Evolutionary conservation across 768 basidiomycete species (phyloP).

Genomic region (Lentinula edodes): DNA sequence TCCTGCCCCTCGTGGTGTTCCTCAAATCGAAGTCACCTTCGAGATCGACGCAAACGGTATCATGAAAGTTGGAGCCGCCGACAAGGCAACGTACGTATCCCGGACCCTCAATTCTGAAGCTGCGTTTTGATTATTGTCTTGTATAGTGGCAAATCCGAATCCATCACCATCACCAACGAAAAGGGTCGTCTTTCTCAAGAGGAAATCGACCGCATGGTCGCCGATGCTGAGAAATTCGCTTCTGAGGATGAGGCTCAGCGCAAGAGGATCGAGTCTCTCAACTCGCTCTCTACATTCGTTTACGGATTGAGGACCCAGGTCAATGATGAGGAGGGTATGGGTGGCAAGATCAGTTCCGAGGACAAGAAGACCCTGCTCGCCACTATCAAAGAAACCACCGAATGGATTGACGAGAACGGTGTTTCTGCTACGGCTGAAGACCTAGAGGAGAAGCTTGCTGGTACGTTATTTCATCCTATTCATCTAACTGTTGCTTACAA

Average conservation of each 20-base stretch:
- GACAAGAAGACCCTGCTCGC: constrained; percentile 82
- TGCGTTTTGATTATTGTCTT: neutral
- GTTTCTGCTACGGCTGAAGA: constrained; percentile 76
- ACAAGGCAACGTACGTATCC: constrained; percentile 82
- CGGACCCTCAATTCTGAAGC: neutral
- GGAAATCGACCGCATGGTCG: constrained; percentile 95
- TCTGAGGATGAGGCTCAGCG: constrained; percentile 73
- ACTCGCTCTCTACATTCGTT: constrained; percentile 74
- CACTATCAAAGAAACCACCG: constrained; percentile 81
- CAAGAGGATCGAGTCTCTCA: constrained; percentile 82
- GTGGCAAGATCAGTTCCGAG: constrained; percentile 76
- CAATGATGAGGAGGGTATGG: constrained; percentile 82
- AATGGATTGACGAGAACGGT: constrained; percentile 89
- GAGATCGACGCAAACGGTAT: constrained; percentile 95
- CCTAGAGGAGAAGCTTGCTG: constrained; percentile 83
- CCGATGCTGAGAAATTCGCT: constrained; percentile 88
- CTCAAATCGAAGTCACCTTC: constrained; percentile 96
- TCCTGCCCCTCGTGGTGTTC: constrained; percentile 92
- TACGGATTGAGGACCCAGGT: constrained; percentile 87
- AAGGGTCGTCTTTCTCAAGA: constrained; percentile 87
- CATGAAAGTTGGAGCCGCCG: constrained; percentile 87
- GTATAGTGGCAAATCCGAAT: constrained; percentile 75
- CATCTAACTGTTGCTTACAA: neutral
- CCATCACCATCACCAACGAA: constrained; percentile 93
- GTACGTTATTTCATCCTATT: constrained; percentile 19